Conservation (phyloP, 495 filamentous ascomycete species). For the Podospora bellae-mahoneyi region DNA sequence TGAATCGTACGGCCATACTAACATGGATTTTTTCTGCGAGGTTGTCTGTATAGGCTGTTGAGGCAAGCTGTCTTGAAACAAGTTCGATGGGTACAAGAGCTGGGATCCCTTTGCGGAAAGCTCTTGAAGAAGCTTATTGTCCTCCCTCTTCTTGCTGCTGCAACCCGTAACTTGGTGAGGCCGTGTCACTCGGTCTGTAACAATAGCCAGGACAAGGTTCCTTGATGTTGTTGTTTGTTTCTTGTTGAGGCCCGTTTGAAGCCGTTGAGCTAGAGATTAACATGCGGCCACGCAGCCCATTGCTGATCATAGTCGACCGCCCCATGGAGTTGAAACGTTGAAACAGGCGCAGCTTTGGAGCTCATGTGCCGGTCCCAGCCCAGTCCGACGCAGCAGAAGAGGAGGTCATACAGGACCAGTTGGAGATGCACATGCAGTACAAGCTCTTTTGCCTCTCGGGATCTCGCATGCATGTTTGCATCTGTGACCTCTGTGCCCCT, state of each 20-base stretch:
- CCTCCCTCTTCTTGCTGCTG: conserved; percentile 1
- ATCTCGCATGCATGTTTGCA: background rate
- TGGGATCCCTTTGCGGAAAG: background rate
- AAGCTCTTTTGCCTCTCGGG: background rate
- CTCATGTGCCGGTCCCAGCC: conserved; percentile 12
- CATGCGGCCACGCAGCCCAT: background rate
- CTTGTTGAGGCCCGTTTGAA: background rate
- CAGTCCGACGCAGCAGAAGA: conserved; percentile 6
- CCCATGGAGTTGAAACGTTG: conserved; percentile 7
- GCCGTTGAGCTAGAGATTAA: background rate
- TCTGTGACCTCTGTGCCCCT: background rate
- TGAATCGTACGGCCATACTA: conserved; percentile 13
- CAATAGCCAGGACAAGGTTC: conserved; percentile 1
- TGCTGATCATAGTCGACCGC: background rate
- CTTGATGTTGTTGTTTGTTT: background rate
- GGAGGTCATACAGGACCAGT: conserved; percentile 5
- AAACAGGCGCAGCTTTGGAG: conserved; percentile 19
- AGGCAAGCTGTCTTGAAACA: conserved; percentile 8
- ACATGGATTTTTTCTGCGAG: background rate
- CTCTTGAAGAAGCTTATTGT: background rate
- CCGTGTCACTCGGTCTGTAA: conserved; percentile 12
- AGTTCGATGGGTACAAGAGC: background rate
- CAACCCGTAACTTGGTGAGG: conserved; percentile 10
- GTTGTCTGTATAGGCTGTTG: conserved; percentile 9
- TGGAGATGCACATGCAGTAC: conserved; percentile 1